Conservation (phyloP, 1,284 basidiomycete genomes). For the Ceraceosorus bombacis region DNA sequence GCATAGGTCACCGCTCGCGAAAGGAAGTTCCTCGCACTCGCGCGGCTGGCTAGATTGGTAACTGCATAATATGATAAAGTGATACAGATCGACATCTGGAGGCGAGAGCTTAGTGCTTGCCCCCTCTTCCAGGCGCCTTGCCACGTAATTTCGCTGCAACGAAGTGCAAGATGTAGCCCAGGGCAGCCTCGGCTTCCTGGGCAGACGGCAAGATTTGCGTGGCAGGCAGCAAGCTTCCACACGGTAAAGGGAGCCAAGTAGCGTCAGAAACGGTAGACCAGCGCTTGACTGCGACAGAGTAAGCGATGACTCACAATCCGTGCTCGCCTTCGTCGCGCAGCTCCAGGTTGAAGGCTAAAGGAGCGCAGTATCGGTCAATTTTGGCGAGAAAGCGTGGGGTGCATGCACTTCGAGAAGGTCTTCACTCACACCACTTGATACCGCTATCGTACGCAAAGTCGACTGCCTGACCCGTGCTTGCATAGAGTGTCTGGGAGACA, state of each 20-base stretch:
- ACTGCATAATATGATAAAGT: too few relatives aligned
- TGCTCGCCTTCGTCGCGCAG: constrained; percentile 75
- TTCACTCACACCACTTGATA: constrained; percentile 49
- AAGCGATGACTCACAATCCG: constrained; percentile 52
- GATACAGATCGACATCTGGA: too few relatives aligned
- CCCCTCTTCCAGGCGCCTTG: too few relatives aligned
- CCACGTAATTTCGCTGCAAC: constrained; percentile 7
- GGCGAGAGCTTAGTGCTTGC: too few relatives aligned
- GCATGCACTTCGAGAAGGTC: constrained; percentile 58
- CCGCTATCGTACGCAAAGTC: constrained; percentile 5
- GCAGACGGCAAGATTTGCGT: constrained; percentile 66
- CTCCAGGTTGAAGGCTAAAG: constrained; percentile 70
- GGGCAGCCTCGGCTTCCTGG: constrained; percentile 13
- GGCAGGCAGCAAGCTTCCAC: constrained; percentile 57
- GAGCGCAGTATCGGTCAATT: constrained; percentile 61
- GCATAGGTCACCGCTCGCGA: too few relatives aligned
- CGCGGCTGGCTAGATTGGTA: too few relatives aligned
- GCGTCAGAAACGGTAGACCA: constrained; percentile 35
- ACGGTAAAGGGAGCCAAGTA: too few relatives aligned
- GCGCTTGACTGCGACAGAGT: not conserved
- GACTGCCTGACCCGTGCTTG: constrained; percentile 2
- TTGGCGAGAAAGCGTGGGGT: constrained; percentile 52
- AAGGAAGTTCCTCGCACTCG: too few relatives aligned
- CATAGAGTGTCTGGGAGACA: constrained; percentile 38
- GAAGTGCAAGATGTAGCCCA: constrained; percentile 24